Conservation (phyloP, 306 rosid species). For the Hippophae tibetana region DNA sequence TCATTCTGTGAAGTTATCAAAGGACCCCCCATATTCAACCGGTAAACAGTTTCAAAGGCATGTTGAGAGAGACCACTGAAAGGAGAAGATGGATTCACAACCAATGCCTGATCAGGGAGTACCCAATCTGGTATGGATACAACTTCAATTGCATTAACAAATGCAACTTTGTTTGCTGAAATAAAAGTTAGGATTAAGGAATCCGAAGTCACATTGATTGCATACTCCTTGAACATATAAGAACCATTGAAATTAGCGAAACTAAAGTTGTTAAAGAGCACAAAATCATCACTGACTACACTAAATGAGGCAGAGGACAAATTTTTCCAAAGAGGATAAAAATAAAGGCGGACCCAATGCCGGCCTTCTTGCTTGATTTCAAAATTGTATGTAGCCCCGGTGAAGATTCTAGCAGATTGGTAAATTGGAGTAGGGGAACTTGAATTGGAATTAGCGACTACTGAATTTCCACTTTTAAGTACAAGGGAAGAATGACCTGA, state of each 20-base stretch:
- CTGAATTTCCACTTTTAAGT: conserved; percentile 42
- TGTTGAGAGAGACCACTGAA: conserved; percentile 54
- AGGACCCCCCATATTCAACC: conserved; percentile 83
- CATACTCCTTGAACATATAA: conserved; percentile 73
- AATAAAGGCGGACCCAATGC: conserved; percentile 86
- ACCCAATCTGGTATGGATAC: conserved; percentile 69
- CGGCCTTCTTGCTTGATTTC: conserved; percentile 43
- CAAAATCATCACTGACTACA: conserved; percentile 67
- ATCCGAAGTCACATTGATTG: conserved; percentile 60
- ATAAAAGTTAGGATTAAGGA: conserved; percentile 53
- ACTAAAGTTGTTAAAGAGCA: conserved; percentile 65
- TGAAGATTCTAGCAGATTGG: conserved; percentile 70
- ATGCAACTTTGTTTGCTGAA: conserved; percentile 57
- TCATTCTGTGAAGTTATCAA: conserved; percentile 66
- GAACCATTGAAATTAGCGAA: conserved; percentile 57
- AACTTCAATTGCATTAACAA: conserved; percentile 91
- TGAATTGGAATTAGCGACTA: conserved; percentile 45
- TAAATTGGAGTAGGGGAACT: conserved; percentile 52
- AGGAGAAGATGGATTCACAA: conserved; percentile 49
- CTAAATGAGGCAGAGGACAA: conserved; percentile 60
- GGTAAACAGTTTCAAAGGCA: conserved; percentile 78
- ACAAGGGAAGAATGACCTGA: conserved; percentile 46
- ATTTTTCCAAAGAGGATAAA: conserved; percentile 44
- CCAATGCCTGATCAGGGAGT: conserved; percentile 65
- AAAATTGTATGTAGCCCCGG: conserved; percentile 55